Evolutionary conservation across 176 grass and related monocot species (phyloP).

Genomic region (Ananas comosus): DNA sequence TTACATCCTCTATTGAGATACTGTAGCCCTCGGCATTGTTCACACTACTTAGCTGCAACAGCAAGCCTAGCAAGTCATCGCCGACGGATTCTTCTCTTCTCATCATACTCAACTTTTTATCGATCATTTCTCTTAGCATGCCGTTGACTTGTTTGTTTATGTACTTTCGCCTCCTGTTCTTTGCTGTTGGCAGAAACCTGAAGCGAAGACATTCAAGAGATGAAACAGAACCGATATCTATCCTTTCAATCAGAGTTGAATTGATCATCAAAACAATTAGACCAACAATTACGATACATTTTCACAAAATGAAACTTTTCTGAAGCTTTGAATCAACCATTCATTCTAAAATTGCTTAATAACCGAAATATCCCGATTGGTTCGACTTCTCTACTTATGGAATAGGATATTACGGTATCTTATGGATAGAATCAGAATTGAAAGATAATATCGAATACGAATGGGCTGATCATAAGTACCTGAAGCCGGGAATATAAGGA

Average conservation of each 20-base stretch:
- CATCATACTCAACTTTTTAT: slow-evolving; percentile 32
- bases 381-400: too few species aligned
- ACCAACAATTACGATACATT: too few species aligned
- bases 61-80: slow-evolving; percentile 53
- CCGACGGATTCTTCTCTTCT: slow-evolving; percentile 17
- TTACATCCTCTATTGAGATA: slow-evolving; percentile 54
- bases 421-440: too few species aligned
- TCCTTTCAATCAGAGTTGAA: neutral
- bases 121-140: slow-evolving; percentile 42
- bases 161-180: slow-evolving; percentile 34
- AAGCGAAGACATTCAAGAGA: neutral
- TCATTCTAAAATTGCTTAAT: neutral
- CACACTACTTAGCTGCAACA: slow-evolving; percentile 45
- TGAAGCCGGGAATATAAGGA: slow-evolving; percentile 45
- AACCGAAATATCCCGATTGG: too few species aligned
- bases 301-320: too few species aligned
- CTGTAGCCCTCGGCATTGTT: slow-evolving; percentile 16
- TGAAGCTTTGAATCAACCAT: neutral
- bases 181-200: slow-evolving; percentile 57
- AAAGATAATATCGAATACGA: too few species aligned
- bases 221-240: neutral
- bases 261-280: too few species aligned
- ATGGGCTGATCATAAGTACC: slow-evolving; percentile 15
- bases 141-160: slow-evolving; percentile 31
- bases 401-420: too few species aligned